Percentiles rank a stretch among this genome's conserved stretches.
phyloP scores from a whole-genome alignment of 345 rosid genomes.

The Orychophragmus violaceus region DNA sequence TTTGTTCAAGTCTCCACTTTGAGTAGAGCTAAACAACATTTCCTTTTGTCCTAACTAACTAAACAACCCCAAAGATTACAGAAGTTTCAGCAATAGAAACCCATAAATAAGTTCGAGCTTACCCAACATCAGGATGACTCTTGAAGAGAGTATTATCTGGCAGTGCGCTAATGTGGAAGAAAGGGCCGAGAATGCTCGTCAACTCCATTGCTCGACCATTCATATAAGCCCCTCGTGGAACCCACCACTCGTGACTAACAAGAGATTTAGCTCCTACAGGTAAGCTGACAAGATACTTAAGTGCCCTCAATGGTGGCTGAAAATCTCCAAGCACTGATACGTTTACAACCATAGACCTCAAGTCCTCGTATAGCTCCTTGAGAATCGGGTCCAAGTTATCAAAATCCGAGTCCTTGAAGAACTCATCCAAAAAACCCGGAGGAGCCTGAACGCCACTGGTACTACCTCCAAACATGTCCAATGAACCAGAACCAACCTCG shows the following conservation, averaged over 20 bases:
- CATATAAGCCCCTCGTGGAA: slow-evolving; percentile 75
- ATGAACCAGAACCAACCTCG: slow-evolving; percentile 42
- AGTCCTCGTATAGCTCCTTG: slow-evolving; percentile 77
- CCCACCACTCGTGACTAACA: slow-evolving; percentile 91
- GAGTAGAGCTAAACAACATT: not conserved
- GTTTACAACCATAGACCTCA: slow-evolving; percentile 72
- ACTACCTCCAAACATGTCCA: slow-evolving; percentile 54
- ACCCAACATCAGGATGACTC: slow-evolving; percentile 98
- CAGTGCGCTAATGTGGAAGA: slow-evolving; percentile 89
- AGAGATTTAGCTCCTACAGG: slow-evolving; percentile 74
- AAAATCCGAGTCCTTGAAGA: slow-evolving; percentile 69
- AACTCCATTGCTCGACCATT: slow-evolving; percentile 91
- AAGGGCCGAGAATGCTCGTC: slow-evolving; percentile 96
- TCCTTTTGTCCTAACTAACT: not conserved
- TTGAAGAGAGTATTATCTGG: slow-evolving; percentile 77
- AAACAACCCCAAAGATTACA: not conserved
- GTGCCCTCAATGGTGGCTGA: slow-evolving; percentile 81
- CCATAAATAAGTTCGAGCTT: slow-evolving; percentile 29
- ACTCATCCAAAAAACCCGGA: slow-evolving; percentile 78
- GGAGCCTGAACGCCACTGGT: slow-evolving; percentile 48
- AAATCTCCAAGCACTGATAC: slow-evolving; percentile 84
- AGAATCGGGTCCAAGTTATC: slow-evolving; percentile 76
- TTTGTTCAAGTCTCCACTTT: not conserved
- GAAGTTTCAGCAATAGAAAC: not conserved
- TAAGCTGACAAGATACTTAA: slow-evolving; percentile 61